Conservation (phyloP, 495 filamentous ascomycete species). For the Neurospora sublineolata region DNA sequence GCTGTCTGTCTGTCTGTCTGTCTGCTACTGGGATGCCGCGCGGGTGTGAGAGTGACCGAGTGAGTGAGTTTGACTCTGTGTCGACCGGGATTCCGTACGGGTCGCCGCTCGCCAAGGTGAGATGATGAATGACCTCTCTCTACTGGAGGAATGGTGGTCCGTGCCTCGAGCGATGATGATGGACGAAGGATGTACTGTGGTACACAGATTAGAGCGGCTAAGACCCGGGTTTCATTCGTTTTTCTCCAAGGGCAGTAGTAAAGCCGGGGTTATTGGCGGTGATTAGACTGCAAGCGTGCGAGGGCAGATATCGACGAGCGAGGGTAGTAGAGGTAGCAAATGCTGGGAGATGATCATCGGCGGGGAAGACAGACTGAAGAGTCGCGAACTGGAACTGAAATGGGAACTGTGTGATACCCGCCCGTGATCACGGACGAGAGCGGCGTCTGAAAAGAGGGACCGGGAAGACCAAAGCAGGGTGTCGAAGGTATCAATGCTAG, state of each 20-base stretch:
- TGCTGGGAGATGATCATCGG: neutral
- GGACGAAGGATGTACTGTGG: slow-evolving; percentile 15
- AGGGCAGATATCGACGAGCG: neutral
- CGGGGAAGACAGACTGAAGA: neutral
- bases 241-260: slow-evolving; percentile 2
- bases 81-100: neutral
- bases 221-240: slow-evolving; percentile 34
- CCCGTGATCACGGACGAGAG: neutral
- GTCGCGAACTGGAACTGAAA: neutral
- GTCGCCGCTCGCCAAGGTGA: neutral
- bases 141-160: slow-evolving; percentile 12
- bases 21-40: neutral
- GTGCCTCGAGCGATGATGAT: slow-evolving; percentile 19
- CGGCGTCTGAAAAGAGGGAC: neutral
- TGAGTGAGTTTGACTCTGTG: neutral
- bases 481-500: neutral
- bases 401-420: neutral
- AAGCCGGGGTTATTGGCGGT: neutral
- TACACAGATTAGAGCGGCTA: slow-evolving; percentile 31
- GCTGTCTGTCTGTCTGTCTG: neutral
- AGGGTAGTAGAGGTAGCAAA: neutral
- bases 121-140: neutral
- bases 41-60: neutral
- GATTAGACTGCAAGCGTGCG: neutral
- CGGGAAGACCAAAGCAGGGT: neutral